These are phyloP conservation scores for Ceriops decandra DNA, from an alignment of 345 rosid species.

Conservation along the genomic window DNA sequence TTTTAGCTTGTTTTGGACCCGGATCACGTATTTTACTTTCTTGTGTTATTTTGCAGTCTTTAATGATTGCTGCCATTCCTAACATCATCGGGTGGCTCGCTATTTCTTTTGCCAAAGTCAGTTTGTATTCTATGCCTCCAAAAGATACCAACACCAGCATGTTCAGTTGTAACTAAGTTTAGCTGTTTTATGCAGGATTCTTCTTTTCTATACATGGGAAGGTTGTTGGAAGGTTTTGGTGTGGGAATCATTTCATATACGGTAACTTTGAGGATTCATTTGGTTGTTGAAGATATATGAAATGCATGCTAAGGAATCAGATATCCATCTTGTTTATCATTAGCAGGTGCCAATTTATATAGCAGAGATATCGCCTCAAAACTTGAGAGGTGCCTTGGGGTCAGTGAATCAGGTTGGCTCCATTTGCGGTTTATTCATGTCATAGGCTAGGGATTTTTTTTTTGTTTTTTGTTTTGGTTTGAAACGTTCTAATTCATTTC, in stretches of 20 bases:
- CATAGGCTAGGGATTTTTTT: constrained; percentile 14
- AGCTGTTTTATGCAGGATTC: constrained; percentile 55
- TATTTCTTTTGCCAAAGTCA: constrained; percentile 89
- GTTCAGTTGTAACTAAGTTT: constrained; percentile 16
- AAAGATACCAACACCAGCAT: constrained; percentile 8
- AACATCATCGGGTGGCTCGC: constrained; percentile 96
- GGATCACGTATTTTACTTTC: background rate
- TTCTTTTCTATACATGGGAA: constrained; percentile 96
- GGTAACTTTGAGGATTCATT: constrained; percentile 37
- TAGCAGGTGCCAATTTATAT: constrained; percentile 76
- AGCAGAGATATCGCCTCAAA: constrained; percentile 77
- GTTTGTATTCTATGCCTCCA: constrained; percentile 17
- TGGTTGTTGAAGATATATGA: background rate
- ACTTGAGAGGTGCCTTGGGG: constrained; percentile 72
- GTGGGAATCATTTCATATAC: constrained; percentile 96
- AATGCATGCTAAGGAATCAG: constrained; percentile 1
- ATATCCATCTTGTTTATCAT: background rate
- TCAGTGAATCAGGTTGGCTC: constrained; percentile 64
- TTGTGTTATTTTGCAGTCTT: constrained; percentile 46
- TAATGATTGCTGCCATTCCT: constrained; percentile 95
- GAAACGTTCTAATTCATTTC: background rate
- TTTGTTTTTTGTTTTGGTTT: background rate
- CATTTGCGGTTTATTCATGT: constrained; percentile 3
- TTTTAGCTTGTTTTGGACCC: background rate
- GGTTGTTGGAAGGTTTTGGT: constrained; percentile 94